These are phyloP conservation scores for Musa troglodytarum DNA, from an alignment of 176 grass and related monocot species.

Conservation along the genomic window DNA sequence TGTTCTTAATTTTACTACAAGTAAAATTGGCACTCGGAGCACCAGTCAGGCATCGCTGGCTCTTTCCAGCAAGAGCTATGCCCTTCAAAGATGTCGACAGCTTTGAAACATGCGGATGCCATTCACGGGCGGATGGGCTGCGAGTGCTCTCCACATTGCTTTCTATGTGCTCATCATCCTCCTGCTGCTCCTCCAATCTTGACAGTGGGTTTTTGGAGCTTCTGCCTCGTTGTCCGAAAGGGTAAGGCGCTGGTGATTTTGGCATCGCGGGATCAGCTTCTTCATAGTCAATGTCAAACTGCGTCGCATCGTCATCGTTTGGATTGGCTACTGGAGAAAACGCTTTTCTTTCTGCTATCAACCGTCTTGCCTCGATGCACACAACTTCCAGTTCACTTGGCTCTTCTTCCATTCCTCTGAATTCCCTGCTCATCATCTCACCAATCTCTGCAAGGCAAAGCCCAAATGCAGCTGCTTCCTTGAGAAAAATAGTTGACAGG, in stretches of 20 bases:
- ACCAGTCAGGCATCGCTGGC: neutral
- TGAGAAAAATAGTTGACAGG: conserved; percentile 87
- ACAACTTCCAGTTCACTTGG: conserved; percentile 78
- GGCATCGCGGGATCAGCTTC: conserved; percentile 27
- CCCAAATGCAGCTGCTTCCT: conserved; percentile 63
- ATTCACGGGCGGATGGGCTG: neutral
- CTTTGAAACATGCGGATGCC: neutral
- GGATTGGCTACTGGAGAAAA: conserved; percentile 37
- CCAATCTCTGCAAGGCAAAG: conserved; percentile 82
- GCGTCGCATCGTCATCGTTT: conserved; percentile 38
- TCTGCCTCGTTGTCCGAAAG: conserved; percentile 34
- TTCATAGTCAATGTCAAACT: conserved; percentile 76
- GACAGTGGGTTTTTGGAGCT: conserved; percentile 43
- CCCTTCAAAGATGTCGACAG: conserved; percentile 5
- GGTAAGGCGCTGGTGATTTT: conserved; percentile 20
- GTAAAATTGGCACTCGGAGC: neutral
- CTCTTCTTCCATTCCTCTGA: conserved; percentile 52
- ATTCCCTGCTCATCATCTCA: conserved; percentile 89
- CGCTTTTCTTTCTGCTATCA: conserved; percentile 47
- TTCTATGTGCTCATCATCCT: conserved; percentile 24
- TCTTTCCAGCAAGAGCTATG: neutral
- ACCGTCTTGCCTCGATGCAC: conserved; percentile 64
- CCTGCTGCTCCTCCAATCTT: conserved; percentile 48
- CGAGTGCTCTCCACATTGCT: neutral
- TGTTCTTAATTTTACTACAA: neutral